phyloP scores from a whole-genome alignment of 106 monocot species.

The Dendrobium officinale region DNA sequence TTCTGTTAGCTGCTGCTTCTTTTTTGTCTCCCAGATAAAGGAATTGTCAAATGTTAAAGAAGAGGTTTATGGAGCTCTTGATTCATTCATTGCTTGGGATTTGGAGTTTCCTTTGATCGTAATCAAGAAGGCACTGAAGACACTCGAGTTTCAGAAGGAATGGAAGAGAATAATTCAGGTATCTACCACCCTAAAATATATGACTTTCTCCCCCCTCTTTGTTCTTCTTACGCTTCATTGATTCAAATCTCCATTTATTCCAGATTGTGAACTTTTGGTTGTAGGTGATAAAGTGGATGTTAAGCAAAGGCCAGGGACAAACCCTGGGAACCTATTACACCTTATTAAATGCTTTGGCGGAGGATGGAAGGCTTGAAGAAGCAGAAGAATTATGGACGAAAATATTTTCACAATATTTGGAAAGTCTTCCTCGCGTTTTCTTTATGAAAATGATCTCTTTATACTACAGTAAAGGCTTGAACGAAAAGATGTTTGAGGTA shows the following conservation, averaged over 20 bases:
- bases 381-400: slow-evolving; percentile 79
- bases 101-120: slow-evolving; percentile 93
- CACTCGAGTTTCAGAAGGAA: slow-evolving; percentile 71
- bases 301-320: slow-evolving; percentile 97
- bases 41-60: slow-evolving; percentile 96
- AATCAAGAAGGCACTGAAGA: slow-evolving; percentile 92
- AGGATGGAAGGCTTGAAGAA: slow-evolving; percentile 89
- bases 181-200: background rate
- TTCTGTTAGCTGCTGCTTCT: background rate
- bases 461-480: slow-evolving; percentile 50
- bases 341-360: slow-evolving; percentile 81
- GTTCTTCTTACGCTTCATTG: background rate
- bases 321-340: slow-evolving; percentile 89
- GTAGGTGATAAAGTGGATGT: slow-evolving; percentile 93
- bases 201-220: background rate
- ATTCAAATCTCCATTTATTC: background rate
- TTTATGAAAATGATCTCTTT: slow-evolving; percentile 81
- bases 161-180: slow-evolving; percentile 99
- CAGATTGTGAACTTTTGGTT: background rate
- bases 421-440: slow-evolving; percentile 79
- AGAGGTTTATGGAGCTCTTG: slow-evolving; percentile 95
- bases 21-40: slow-evolving; percentile 50
- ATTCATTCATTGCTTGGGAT: slow-evolving; percentile 97
- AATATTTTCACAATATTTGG: slow-evolving; percentile 75
- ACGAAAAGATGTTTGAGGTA: slow-evolving; percentile 98